Evolutionary conservation across 441 rosid species (phyloP), one percentile per base, ranked within the genome.

Genomic region (California macrophylla): DNA sequence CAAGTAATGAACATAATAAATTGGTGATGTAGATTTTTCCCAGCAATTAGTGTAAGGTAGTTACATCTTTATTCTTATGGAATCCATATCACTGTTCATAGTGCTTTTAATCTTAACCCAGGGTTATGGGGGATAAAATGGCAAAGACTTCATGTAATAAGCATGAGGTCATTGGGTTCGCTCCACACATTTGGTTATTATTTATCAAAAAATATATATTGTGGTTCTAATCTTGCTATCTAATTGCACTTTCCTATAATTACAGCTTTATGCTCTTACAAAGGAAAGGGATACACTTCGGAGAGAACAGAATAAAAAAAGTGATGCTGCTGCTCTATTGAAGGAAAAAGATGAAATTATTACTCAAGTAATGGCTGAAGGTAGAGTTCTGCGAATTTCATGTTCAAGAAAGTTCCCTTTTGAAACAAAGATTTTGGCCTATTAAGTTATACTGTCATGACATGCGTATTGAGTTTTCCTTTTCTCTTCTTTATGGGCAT

Each of bases 331-430:
- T 64, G 93, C 91, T 71, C 98, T 95, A 78, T 79, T 95, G 74
- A 92, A 89, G 86, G 99, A 95, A 84, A 95, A 95, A 80, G 99
- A 95, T 87, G 99, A 95, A 82, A 92, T 95, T 58, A 92, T 95
- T 77, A 90, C 62, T 78, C 98, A 92, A 86, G 96, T 95, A 75
- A 95, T 92, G 98, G 98, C 99, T 75, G 99, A 92, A 90, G 99
- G 97, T 95, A 79, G 69, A 82, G 76, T 66, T 69, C 42, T 78
- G 52, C 42, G 76, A 75, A 70, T 64, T 47, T 47, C 7, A 24
- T 56, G 63, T 56, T 29, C 0, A 28, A 60, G 64, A 60, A 60
- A 24, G 64, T 60, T 60, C 7, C 8, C 1, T 60, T 54, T 54
- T 18, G 9, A 25, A 60, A 25, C 64, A 25, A 25, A 25, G 8